Percentiles rank a stretch among this genome's conserved stretches.
These are phyloP conservation scores for Dactylellina leptospora DNA, from an alignment of 2,329 filamentous ascomycete genomes.

Conservation along the genomic window DNA sequence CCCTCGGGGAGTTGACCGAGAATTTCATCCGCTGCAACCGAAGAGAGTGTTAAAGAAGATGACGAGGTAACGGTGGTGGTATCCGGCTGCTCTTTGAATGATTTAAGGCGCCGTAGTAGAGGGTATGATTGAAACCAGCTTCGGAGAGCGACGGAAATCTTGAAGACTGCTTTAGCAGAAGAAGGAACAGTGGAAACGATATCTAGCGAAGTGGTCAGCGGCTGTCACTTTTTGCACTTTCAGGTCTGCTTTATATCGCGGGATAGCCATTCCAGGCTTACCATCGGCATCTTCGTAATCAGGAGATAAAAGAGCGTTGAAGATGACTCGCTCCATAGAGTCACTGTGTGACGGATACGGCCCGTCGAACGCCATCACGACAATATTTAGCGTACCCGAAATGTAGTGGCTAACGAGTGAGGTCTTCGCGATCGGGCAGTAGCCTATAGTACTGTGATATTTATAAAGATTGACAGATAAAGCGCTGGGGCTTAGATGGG, in stretches of 20 bases:
- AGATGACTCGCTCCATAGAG: conserved; percentile 37
- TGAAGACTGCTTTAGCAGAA: conserved; percentile 3
- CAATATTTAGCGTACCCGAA: too few relatives aligned
- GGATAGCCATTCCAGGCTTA: too few relatives aligned
- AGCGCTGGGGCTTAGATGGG: too few relatives aligned
- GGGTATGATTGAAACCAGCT: conserved; percentile 34
- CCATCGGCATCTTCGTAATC: conserved; percentile 30
- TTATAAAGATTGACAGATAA: too few relatives aligned
- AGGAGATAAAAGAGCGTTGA: conserved; percentile 39
- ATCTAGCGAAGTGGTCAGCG: too few relatives aligned
- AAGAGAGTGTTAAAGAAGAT: conserved; percentile 24
- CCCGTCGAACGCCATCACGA: conserved; percentile 31
- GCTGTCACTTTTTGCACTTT: too few relatives aligned
- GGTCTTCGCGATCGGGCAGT: too few relatives aligned
- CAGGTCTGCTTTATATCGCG: too few relatives aligned
- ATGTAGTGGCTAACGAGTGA: too few relatives aligned
- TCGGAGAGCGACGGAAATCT: conserved; percentile 14
- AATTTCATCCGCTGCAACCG: conserved; percentile 16
- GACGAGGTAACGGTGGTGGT: conserved; percentile 1
- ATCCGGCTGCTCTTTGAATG: conserved; percentile 20
- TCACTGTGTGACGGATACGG: conserved; percentile 40
- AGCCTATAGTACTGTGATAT: not conserved
- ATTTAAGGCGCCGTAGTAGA: conserved; percentile 23
- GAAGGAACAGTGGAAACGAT: conserved; percentile 7
- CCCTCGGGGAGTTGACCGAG: conserved; percentile 29